phyloP scores from a whole-genome alignment of 208 protist species.

The Naegleria lovaniensis region DNA sequence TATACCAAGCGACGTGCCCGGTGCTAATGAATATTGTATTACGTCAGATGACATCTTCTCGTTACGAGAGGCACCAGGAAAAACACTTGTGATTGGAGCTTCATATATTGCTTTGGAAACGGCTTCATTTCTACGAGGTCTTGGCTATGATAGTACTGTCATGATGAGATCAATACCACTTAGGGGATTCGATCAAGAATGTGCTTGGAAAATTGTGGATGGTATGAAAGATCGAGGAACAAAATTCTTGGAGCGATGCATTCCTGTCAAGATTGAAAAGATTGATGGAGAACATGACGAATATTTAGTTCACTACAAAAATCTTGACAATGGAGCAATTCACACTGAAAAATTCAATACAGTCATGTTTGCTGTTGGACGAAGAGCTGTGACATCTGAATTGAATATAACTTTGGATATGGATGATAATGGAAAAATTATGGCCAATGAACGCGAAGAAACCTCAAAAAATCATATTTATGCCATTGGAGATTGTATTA shows the following conservation, averaged over 20 bases:
- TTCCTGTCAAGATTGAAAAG: constrained; percentile 40
- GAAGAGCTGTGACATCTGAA: constrained; percentile 44
- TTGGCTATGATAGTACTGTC: constrained; percentile 73
- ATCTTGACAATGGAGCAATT: neutral
- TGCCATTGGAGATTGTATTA: constrained; percentile 67
- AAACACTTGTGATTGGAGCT: constrained; percentile 71
- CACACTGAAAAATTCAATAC: constrained; percentile 60
- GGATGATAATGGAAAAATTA: constrained; percentile 48
- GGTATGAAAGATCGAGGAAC: constrained; percentile 55
- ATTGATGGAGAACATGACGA: neutral
- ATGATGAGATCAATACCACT: constrained; percentile 75
- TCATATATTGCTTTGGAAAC: constrained; percentile 82
- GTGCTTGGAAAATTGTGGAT: constrained; percentile 51
- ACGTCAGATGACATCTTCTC: constrained; percentile 74
- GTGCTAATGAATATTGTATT: constrained; percentile 52
- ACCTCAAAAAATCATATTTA: constrained; percentile 70
- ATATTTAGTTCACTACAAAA: constrained; percentile 10
- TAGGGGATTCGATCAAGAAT: constrained; percentile 61
- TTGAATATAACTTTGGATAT: constrained; percentile 56
- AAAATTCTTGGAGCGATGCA: constrained; percentile 42
- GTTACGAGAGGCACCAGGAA: constrained; percentile 55
- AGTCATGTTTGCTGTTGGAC: constrained; percentile 70
- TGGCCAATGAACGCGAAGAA: constrained; percentile 43
- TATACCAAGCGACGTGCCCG: constrained; percentile 44
- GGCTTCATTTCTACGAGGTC: constrained; percentile 66